Conservation (phyloP, 306 rosid species). For the Malus domestica region DNA sequence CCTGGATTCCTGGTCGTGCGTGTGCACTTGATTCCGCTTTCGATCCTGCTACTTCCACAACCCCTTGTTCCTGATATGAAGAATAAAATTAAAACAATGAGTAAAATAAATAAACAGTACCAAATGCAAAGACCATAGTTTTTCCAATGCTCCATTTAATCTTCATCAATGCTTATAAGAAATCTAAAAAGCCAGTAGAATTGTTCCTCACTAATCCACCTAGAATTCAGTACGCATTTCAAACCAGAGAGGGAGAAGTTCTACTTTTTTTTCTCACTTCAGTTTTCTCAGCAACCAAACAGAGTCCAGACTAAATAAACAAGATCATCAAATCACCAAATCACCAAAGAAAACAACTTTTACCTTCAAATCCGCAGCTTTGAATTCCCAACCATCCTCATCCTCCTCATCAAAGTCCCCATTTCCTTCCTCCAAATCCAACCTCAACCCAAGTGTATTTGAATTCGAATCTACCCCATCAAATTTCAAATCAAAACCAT, state of each 20-base stretch:
- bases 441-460: slow-evolving; percentile 5
- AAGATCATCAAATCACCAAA: not conserved
- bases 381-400: slow-evolving; percentile 92
- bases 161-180: too few relatives aligned
- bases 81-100: not conserved
- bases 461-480: not conserved
- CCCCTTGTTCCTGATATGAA: slow-evolving; percentile 22
- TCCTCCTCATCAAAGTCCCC: slow-evolving; percentile 33
- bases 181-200: not conserved
- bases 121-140: not conserved
- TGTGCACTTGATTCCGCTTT: slow-evolving; percentile 11
- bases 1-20: slow-evolving; percentile 19
- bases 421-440: slow-evolving; percentile 17
- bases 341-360: not conserved
- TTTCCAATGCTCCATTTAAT: slow-evolving; percentile 6
- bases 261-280: not conserved
- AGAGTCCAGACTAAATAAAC: not conserved
- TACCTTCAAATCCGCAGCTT: slow-evolving; percentile 58
- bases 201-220: not conserved
- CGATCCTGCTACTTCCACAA: slow-evolving; percentile 19
- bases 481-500: not conserved
- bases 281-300: slow-evolving; percentile 3
- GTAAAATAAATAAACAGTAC: not conserved
- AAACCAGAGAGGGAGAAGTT: not conserved
- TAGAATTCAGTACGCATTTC: not conserved